Percentiles rank a stretch among this genome's conserved stretches.
Evolutionary conservation across 306 rosid genomes (phyloP).

Genomic region (Cucumis sativus): DNA sequence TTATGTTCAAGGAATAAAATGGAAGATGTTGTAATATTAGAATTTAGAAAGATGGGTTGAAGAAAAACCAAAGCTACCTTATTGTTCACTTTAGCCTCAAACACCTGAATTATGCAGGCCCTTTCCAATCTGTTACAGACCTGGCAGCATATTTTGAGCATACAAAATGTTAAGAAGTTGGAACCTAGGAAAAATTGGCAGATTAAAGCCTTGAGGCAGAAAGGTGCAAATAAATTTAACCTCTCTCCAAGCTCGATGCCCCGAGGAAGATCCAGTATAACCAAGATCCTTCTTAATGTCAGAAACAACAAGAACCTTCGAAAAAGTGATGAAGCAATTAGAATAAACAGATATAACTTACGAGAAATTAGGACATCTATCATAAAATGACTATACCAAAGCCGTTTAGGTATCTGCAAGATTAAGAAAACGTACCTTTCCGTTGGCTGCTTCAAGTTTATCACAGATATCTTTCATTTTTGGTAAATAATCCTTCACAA

Average conservation of each 20-base stretch:
- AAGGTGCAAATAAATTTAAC: constrained; percentile 20
- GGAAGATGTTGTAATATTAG: neutral
- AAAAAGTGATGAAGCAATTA: constrained; percentile 16
- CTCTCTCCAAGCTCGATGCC: constrained; percentile 66
- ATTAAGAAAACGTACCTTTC: constrained; percentile 40
- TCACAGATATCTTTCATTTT: constrained; percentile 56
- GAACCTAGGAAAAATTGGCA: neutral
- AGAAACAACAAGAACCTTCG: constrained; percentile 72
- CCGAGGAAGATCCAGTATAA: constrained; percentile 39
- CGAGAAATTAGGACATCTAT: neutral
- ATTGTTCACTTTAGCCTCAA: constrained; percentile 75
- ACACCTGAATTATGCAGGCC: constrained; percentile 43
- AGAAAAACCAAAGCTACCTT: constrained; percentile 33
- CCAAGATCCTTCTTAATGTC: constrained; percentile 79
- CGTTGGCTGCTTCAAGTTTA: constrained; percentile 63
- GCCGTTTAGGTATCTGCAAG: neutral
- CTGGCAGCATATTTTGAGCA: constrained; percentile 26
- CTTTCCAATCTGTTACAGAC: constrained; percentile 48
- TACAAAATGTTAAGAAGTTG: constrained; percentile 7
- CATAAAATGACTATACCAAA: neutral
- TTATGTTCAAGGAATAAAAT: neutral
- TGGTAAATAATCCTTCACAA: constrained; percentile 59
- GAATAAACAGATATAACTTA: neutral
- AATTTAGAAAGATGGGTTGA: neutral
- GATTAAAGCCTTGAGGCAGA: neutral